Conservation (phyloP, 371 early-diverging fungal species). For the Amoeboaphelidium protococcarum region DNA sequence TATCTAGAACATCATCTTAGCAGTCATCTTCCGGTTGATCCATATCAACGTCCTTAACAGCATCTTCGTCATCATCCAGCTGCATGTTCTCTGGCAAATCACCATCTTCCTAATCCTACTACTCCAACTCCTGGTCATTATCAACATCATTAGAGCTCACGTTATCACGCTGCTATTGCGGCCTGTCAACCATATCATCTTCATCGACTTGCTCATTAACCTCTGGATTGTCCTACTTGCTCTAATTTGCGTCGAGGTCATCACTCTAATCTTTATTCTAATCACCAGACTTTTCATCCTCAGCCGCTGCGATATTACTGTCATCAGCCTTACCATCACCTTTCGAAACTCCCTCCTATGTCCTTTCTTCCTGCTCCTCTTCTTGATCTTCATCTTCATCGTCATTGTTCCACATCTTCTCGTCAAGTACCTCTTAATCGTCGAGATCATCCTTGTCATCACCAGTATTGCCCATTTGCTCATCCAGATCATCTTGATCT, state of each 20-base stretch:
- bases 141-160: slow-evolving; percentile 14
- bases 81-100: too few species aligned
- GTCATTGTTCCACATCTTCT: slow-evolving; percentile 87
- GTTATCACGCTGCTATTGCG: slow-evolving; percentile 8
- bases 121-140: slow-evolving; percentile 20
- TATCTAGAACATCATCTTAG: too few species aligned
- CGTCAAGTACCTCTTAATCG: slow-evolving; percentile 75
- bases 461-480: slow-evolving; percentile 72
- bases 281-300: slow-evolving; percentile 5
- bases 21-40: too few species aligned
- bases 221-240: too few species aligned
- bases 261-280: slow-evolving; percentile 5
- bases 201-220: slow-evolving; percentile 7
- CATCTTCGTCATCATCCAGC: slow-evolving; percentile 16
- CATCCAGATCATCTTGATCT: slow-evolving; percentile 28
- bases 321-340: slow-evolving; percentile 5
- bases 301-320: slow-evolving; percentile 1
- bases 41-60: slow-evolving; percentile 11
- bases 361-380: slow-evolving; percentile 11
- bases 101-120: slow-evolving; percentile 18
- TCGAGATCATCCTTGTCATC: too few species aligned
- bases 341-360: slow-evolving; percentile 5
- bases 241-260: too few species aligned
- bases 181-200: slow-evolving; percentile 14
- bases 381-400: slow-evolving; percentile 39